Base-by-base conservation (phyloP, 2,329 filamentous ascomycete genomes). In the Didymella pomorum region DNA sequence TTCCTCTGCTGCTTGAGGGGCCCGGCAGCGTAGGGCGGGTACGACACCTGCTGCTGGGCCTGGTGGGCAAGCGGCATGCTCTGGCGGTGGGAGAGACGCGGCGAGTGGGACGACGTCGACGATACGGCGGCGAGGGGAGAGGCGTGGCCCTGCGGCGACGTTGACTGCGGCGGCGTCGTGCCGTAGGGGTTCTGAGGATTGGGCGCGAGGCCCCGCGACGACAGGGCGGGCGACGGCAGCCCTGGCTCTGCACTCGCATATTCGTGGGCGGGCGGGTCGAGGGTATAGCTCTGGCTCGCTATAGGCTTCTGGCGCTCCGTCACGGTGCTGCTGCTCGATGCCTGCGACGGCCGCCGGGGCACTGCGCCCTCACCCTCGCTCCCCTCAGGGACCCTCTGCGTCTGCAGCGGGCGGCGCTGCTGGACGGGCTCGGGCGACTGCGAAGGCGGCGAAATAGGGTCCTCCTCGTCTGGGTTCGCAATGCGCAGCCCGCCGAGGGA, bases 401-500 rank as follows among this genome's bases (percentile, higher is more conserved):
- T 58, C 39, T 31, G 58, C 45, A 21, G 55, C 53, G 51, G 20
- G 61, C 45, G 61, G 57, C 31, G 61, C 43, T 54, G 33, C 46
- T 62, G 63, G 44, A 65, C 14, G 6, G 39, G 50, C 26, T 57
- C 59, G n/a, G 69, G 66, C 58, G 69, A 69, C 61, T 68, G 68
- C 54, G 68, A 69, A 52, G 70, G 68, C 42, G 71, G 69, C 52
- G 73, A 66, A 10, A 65, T 58, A 48, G 58, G 61, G 61, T 81
- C 81, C 61, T 86, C 84, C 80, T 95, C 88, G 80, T 97, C 93
- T 54, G 94, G 94, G 78, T 98, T 99, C 71, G 95, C 94, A 78
- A 99, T 98, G 77, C 94, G 92, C 79, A 99, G 83, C 72, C 94
- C 94, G 73, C 95, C 95, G 73, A 98, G 85, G 73, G 92, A 92